Base-by-base conservation (phyloP, 208 protist genomes). In the Paratrypanosoma confusum region DNA sequence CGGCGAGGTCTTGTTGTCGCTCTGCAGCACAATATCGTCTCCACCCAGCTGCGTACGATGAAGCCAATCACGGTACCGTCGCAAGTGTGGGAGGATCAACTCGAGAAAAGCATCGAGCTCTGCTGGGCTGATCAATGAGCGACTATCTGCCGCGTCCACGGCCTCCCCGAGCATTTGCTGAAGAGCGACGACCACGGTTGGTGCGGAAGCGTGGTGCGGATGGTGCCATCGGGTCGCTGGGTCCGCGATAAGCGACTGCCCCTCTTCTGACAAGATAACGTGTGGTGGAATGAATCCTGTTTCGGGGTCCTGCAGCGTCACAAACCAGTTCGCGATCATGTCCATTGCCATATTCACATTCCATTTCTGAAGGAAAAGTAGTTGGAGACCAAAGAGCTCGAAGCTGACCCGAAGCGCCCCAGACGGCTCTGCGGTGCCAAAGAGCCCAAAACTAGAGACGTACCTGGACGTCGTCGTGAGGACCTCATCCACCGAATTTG, bases 341-440 rank as follows among this genome's bases (percentile, higher is more conserved):
- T 86, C 71, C 61, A 86, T 90, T 39, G 50, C 65, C 41, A 85
- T 45, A 57, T 90, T 73, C 46, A 77, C 81, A 50, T 90, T 86
- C 73, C 74, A 90, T 7, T 71, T 56, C 32, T 63, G 45, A 14
- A 86, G 44, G 38, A 82, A 81, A 20, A 83, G 54, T 11, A 80
- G 74, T 41, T 71, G 71, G 46, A 86, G 44, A 17, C 81, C 81
- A 5, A 66, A 78, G 24, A 82, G 53, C 37, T 54, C 49, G n/a
- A n/a, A n/a, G n/a, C n/a, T n/a, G n/a, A n/a, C n/a, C n/a, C n/a
- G n/a, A n/a, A 48, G 24, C 55, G 76, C 70, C 13, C 69, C 72
- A 36, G 79, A 70, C 2, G 81, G 36, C 50, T 77, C 72, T 33
- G 76, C 81, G 1, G 71, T 78, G 42, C 65, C 63, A 20, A 85